Evolutionary conservation across 495 filamentous ascomycete genomes (phyloP), one percentile per base, ranked within the genome.

Genomic region (Aspergillus ostianus): DNA sequence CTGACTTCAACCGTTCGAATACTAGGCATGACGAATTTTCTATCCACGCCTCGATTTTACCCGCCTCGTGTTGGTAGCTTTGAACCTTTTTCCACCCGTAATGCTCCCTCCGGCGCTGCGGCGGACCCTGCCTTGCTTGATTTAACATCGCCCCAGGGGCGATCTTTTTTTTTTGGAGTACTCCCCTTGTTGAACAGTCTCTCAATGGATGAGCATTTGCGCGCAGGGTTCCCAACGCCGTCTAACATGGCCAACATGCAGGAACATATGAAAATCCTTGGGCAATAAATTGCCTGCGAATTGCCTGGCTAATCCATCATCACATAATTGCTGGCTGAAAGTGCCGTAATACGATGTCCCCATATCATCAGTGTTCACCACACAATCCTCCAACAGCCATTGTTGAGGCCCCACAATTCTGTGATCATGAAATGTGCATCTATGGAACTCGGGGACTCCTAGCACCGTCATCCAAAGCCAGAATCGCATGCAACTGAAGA

Each of bases 331-430:
- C 46, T 48, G 46, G 46, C 46, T 10, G n/a, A 48, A 48, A 48
- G 46, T 48, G 46, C 46, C 9, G 46, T 48, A 48, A 48, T 21
- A 48, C 20, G 46, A 48, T 18, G 9, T 48, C 46, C 46, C n/a
- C 46, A 48, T 48, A 48, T 48, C 46, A 48, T 48, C 46, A 48
- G 46, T 48, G 46, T 48, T 48, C 46, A 47, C 46, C 46, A 48
- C 20, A 48, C 46, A 48, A 48, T 48, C n/a, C n/a, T 48, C 2
- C 4, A 9, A 48, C 46, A 48, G 46, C 46, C 15, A 48, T 48
- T 48, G 3, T 48, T 48, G 46, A 48, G 46, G 46, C 46, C 46
- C 46, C 46, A 48, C 46, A 48, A 48, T 48, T 48, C 4, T 48
- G 46, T 18, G n/a, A 48, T 48, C 46, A 48, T 48, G 46, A 48